A percentile compares a stretch with the other conserved stretches of the same genome.
These are phyloP conservation scores for Clavispora fructus DNA, from an alignment of 805 yeast species.

Conservation along the genomic window DNA sequence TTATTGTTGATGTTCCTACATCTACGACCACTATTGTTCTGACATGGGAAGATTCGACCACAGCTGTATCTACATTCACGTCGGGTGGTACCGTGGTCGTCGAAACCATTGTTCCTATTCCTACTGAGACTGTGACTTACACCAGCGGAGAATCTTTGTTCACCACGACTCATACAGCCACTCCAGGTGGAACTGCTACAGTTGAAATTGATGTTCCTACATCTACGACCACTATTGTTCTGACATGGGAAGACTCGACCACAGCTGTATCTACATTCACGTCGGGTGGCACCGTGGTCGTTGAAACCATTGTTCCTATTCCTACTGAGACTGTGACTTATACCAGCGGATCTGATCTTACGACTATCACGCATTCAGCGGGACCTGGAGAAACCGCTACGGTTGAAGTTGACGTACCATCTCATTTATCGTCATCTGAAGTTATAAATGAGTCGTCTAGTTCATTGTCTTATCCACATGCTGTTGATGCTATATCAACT, in stretches of 20 bases:
- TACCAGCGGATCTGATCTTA: not conserved
- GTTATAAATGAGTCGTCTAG: too few species aligned
- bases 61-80: too few species aligned
- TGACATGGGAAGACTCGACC: too few species aligned
- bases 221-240: not conserved
- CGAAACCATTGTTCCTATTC: not conserved
- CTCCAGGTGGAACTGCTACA: constrained; percentile 1
- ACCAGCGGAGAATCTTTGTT: not conserved
- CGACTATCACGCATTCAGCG: not conserved
- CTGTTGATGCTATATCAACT: too few species aligned
- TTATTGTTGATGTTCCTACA: too few species aligned
- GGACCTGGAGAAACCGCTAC: constrained; percentile 1
- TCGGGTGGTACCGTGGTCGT: not conserved
- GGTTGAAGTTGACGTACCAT: constrained; percentile 6
- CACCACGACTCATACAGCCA: not conserved
- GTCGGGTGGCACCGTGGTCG: not conserved
- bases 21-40: not conserved
- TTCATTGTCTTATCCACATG: too few species aligned
- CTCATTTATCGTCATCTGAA: too few species aligned
- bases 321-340: constrained; percentile 9
- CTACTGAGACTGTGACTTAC: constrained; percentile 8
- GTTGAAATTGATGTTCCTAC: constrained; percentile 7
- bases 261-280: too few species aligned
- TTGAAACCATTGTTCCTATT: not conserved
- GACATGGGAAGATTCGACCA: too few species aligned